Evolutionary conservation across 2,329 filamentous ascomycete species (phyloP).

Genomic region (Annulohypoxylon truncatum): DNA sequence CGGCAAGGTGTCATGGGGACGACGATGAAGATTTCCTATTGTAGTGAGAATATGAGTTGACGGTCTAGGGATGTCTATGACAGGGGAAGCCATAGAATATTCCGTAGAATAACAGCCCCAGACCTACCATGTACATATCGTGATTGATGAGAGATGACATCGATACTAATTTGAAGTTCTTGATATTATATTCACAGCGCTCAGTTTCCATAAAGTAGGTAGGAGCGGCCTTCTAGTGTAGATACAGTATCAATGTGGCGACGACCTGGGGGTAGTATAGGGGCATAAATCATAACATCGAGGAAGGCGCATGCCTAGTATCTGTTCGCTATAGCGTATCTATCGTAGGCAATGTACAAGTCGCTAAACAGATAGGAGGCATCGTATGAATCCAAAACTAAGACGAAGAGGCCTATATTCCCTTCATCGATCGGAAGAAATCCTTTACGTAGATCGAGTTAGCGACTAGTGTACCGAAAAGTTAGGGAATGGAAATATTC

Average conservation of each 20-base stretch:
- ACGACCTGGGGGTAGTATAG: background rate
- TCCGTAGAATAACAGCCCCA: no score
- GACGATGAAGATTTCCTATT: background rate
- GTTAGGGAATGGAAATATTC: background rate
- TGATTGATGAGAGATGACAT: no score
- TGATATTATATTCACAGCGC: background rate
- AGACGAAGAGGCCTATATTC: conserved; percentile 16
- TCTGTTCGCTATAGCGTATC: conserved; percentile 25
- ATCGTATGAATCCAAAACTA: background rate
- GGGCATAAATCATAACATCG: conserved; percentile 8
- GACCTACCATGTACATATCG: no score
- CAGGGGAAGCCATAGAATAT: background rate
- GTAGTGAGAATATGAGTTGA: background rate
- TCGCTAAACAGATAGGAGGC: conserved; percentile 7
- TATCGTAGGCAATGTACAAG: conserved; percentile 30
- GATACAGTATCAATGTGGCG: background rate
- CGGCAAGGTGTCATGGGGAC: background rate
- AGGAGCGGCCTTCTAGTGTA: background rate
- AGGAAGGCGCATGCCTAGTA: conserved; percentile 15
- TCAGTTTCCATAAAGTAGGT: background rate
- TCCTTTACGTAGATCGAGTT: conserved; percentile 26
- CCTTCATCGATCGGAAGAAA: conserved; percentile 44
- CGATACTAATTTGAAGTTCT: background rate
- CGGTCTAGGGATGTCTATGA: background rate
- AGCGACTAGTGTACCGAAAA: background rate